Conservation (phyloP, 768 basidiomycete genomes). For the Boletus speciosus region DNA sequence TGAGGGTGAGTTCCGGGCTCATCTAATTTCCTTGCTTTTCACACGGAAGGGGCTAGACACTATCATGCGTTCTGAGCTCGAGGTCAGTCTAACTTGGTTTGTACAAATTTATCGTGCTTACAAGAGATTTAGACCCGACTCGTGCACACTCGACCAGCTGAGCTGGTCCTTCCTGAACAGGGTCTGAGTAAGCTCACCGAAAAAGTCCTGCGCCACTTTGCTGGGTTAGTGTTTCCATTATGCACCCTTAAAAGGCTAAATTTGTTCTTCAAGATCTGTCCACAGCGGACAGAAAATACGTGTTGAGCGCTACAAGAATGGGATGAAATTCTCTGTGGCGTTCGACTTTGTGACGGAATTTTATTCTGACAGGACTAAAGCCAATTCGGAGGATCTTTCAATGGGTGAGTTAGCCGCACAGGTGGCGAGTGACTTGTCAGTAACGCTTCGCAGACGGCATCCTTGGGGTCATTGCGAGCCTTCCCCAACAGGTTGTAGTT, state of each 20-base stretch:
- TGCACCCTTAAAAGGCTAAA: conserved; percentile 7
- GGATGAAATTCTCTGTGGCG: conserved; percentile 62
- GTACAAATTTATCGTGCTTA: neutral
- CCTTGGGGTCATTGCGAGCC: conserved; percentile 57
- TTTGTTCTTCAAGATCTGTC: conserved; percentile 32
- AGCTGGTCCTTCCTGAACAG: conserved; percentile 63
- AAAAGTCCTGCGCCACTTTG: conserved; percentile 71
- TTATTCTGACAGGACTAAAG: conserved; percentile 52
- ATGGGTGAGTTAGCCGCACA: conserved; percentile 10
- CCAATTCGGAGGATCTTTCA: conserved; percentile 37
- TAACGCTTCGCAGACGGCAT: conserved; percentile 45
- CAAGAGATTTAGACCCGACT: conserved; percentile 67
- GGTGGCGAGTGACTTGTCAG: neutral
- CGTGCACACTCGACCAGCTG: conserved; percentile 78
- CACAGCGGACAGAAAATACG: conserved; percentile 46
- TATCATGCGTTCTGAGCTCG: conserved; percentile 83
- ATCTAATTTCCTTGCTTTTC: neutral
- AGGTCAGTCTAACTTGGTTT: conserved; percentile 43
- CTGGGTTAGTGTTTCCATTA: conserved; percentile 44
- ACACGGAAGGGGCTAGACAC: conserved; percentile 48
- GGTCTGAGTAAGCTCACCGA: conserved; percentile 66
- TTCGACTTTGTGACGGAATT: conserved; percentile 65
- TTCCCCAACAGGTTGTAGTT: conserved; percentile 68
- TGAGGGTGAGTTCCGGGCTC: conserved; percentile 46
- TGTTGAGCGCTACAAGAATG: conserved; percentile 55